These are phyloP conservation scores for Chaetothyriales sp. DNA, from an alignment of 2,329 filamentous ascomycete species.

Conservation along the genomic window DNA sequence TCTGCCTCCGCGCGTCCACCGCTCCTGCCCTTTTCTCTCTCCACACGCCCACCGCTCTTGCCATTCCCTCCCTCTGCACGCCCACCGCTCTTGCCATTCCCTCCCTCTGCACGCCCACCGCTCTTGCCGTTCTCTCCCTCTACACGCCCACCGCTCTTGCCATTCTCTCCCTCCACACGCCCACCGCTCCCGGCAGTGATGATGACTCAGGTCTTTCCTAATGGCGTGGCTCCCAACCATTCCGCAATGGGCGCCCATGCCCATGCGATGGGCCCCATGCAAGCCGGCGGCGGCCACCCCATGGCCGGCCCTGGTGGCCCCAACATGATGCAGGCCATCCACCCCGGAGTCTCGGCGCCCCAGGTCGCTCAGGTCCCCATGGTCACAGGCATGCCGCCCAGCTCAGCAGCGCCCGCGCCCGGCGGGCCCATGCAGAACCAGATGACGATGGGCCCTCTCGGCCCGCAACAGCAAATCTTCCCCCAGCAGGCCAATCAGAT, in stretches of 20 bases:
- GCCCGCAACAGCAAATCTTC: conserved; percentile 43
- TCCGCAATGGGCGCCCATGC: conserved; percentile 43
- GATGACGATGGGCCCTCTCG: conserved; percentile 48
- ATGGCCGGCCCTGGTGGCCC: conserved; percentile 35
- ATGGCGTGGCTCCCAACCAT: conserved; percentile 41
- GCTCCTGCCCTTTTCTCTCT: neutral
- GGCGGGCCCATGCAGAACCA: conserved; percentile 37
- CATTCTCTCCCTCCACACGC: neutral
- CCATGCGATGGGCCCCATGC: conserved; percentile 45
- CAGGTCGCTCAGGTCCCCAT: conserved; percentile 50
- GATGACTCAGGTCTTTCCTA: conserved; percentile 41
- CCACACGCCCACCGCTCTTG: neutral
- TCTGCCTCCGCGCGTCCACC: neutral
- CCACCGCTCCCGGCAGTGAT: conserved; percentile 27
- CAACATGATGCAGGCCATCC: conserved; percentile 44
- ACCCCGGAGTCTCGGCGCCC: conserved; percentile 47
- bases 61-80: neutral
- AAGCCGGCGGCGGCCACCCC: conserved; percentile 44
- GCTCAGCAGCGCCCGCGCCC: conserved; percentile 38
- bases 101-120: neutral
- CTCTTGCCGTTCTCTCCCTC: neutral
- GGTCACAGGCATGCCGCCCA: conserved; percentile 51
- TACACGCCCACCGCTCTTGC: neutral
- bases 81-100: neutral
- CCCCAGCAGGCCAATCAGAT: conserved; percentile 29